Evolutionary conservation across 805 yeast genomes (phyloP), one percentile per base, ranked within the genome.

Genomic region (Saccharomycopsis lassenensis): DNA sequence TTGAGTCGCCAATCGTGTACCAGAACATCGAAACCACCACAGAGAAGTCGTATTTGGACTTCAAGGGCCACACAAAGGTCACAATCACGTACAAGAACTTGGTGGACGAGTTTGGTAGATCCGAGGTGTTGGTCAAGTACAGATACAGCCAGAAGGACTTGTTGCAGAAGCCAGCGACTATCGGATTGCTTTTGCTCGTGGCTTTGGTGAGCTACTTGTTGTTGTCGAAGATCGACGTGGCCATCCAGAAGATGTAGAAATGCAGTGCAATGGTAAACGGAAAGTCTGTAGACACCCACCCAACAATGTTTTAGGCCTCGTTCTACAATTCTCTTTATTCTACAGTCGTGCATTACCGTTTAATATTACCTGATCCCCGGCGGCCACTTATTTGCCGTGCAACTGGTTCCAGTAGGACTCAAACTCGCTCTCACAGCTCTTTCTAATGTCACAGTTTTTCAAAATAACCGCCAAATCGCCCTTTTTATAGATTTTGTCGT

Each of bases 21-120:
- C 44, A 47, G 7, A 39, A 43, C 4, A 50, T 50, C 14, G 48
- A 49, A 11, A 39, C 50, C 27, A 31, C 50, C 8, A 45, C 51
- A 18, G 66, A 68, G 50, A 56, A 61, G 36, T 76, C 82, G 3
- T 81, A 69, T 56, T 71, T 89, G 46, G 98, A 89, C 55, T 64
- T 77, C 46, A 59, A 72, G 18, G 96, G 97, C 18, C 93, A 89
- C 49, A 74, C 83, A 12, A 78, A 81, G 45, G 69, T 82, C 10
- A 68, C 77, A 11, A 56, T 86, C 31, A 57, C 57, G 18, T 81
- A 64, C 54, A 52, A 55, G 12, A 77, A 82, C 55, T 50, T 87
- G 43, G 68, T 81, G 37, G 94, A 81, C 54, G 85, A 75, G 40
- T 64, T 82, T 52, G 62, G 68, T 41, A 60, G 59, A 27, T 60